phyloP scores from a whole-genome alignment of 1,139 yeast species.

The Wickerhamiella pararugosa region DNA sequence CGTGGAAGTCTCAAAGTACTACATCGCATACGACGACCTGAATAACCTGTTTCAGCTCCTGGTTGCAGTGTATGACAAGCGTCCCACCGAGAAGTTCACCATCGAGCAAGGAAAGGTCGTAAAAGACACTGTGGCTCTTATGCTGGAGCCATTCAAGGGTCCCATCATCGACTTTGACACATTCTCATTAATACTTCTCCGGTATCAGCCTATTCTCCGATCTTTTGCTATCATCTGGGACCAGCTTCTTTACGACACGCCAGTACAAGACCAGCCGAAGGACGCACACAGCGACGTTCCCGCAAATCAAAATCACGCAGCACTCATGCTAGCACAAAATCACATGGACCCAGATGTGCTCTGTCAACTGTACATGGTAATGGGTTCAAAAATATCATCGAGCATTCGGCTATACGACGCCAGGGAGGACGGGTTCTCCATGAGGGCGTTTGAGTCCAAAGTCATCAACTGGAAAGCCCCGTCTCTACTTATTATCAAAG shows the following conservation, averaged over 20 bases:
- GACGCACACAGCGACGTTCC: neutral
- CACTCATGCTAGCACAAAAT: neutral
- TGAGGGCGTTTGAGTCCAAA: slow-evolving; percentile 70
- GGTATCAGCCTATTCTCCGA: slow-evolving; percentile 9
- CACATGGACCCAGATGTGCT: neutral
- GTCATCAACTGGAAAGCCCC: slow-evolving; percentile 89
- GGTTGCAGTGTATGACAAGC: slow-evolving; percentile 12
- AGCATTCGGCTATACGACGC: slow-evolving; percentile 57
- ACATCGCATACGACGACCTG: slow-evolving; percentile 13
- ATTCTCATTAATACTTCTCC: slow-evolving; percentile 7
- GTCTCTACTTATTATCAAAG: slow-evolving; percentile 53
- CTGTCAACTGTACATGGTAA: slow-evolving; percentile 6
- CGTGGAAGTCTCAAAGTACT: slow-evolving; percentile 6
- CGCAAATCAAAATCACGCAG: neutral
- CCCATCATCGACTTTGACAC: slow-evolving; percentile 11
- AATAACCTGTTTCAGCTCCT: slow-evolving; percentile 8
- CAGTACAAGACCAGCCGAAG: neutral
- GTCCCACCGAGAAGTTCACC: slow-evolving; percentile 1
- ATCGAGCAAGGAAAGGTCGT: neutral
- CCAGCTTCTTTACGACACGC: slow-evolving; percentile 11
- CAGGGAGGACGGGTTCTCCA: slow-evolving; percentile 66
- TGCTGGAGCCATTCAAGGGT: slow-evolving; percentile 10
- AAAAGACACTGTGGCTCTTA: neutral
- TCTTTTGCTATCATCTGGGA: slow-evolving; percentile 12
- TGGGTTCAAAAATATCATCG: slow-evolving; percentile 9